Conservation (phyloP, 805 yeast genomes). For the Danielia reshetovae region DNA sequence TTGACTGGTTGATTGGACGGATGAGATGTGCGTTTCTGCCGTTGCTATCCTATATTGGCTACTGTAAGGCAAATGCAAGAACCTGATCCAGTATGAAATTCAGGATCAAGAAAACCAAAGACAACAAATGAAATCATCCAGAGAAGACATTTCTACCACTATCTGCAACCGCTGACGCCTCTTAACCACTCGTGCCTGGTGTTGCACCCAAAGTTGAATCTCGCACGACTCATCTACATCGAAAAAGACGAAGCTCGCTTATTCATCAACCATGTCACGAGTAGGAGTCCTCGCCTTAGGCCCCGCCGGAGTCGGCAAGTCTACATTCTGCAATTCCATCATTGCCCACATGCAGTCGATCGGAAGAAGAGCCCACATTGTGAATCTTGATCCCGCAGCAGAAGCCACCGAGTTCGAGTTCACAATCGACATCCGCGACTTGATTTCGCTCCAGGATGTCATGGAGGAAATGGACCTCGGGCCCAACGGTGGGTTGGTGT, state of each 20-base stretch:
- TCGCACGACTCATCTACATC: slow-evolving; percentile 15
- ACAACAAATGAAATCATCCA: too few species aligned
- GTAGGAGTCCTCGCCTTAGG: slow-evolving; percentile 93
- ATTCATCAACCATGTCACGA: slow-evolving; percentile 62
- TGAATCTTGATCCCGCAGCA: slow-evolving; percentile 95
- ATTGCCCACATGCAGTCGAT: slow-evolving; percentile 83
- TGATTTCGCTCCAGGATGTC: slow-evolving; percentile 87
- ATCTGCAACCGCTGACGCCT: too few species aligned
- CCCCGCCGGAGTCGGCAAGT: slow-evolving; percentile 96
- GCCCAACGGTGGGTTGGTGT: slow-evolving; percentile 91
- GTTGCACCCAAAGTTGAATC: slow-evolving; percentile 1
- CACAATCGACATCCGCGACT: slow-evolving; percentile 86
- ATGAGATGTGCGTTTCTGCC: too few species aligned
- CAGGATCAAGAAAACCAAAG: too few species aligned
- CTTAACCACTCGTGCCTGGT: too few species aligned
- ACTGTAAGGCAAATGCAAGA: too few species aligned
- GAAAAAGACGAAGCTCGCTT: background rate
- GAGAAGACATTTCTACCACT: too few species aligned
- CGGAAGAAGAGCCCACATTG: slow-evolving; percentile 92
- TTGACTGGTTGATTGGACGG: too few species aligned
- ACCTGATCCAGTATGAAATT: too few species aligned
- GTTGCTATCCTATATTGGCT: too few species aligned
- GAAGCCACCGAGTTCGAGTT: slow-evolving; percentile 89
- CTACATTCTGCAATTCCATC: slow-evolving; percentile 87
- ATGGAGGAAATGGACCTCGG: slow-evolving; percentile 93